phyloP scores from a whole-genome alignment of 2,329 filamentous ascomycete species.

The Moelleriella libera region DNA sequence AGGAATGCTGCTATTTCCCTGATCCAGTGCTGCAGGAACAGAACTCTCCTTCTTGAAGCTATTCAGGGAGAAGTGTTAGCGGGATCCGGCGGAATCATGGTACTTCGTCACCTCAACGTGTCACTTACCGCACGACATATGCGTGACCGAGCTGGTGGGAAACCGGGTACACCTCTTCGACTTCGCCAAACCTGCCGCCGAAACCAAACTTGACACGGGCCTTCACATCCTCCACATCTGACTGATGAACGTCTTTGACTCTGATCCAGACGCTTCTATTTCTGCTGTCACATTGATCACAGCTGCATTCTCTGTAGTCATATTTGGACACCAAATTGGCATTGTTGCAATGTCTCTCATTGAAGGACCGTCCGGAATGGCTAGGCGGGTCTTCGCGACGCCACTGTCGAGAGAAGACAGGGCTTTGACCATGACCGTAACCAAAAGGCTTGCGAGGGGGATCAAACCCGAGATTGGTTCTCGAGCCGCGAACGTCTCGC shows the following conservation, averaged over 20 bases:
- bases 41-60: conserved; percentile 15
- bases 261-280: conserved; percentile 18
- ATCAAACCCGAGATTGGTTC: not conserved
- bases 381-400: not conserved
- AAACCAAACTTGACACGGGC: conserved; percentile 16
- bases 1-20: conserved; percentile 9
- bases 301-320: conserved; percentile 16
- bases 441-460: not conserved
- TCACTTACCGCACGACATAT: conserved; percentile 16
- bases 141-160: conserved; percentile 1
- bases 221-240: conserved; percentile 9
- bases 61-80: not conserved
- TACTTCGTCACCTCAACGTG: not conserved
- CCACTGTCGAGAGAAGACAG: not conserved
- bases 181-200: conserved; percentile 12
- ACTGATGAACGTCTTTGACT: conserved; percentile 5
- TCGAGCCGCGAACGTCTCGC: not conserved
- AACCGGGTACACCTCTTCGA: conserved; percentile 14
- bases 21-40: conserved; percentile 11
- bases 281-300: conserved; percentile 12
- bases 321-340: conserved; percentile 1
- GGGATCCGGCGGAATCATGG: not conserved
- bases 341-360: conserved; percentile 8
- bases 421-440: not conserved
- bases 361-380: not conserved